phyloP scores from a whole-genome alignment of 2,329 filamentous ascomycete species.

The Arthrocladium fulminans region DNA sequence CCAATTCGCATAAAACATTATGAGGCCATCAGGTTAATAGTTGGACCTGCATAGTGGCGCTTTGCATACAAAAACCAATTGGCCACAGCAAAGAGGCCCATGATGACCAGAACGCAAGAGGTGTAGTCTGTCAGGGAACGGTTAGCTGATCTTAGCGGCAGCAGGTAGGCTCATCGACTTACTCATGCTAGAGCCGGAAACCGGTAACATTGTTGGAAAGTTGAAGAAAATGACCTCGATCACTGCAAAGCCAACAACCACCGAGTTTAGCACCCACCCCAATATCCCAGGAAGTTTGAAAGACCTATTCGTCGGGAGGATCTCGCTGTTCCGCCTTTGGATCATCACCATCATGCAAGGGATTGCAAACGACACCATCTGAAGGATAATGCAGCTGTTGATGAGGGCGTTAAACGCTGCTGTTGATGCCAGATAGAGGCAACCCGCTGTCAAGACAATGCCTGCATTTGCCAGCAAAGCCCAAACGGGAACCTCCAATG shows the following conservation, averaged over 20 bases:
- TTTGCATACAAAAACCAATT: conserved; percentile 23
- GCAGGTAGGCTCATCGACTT: conserved; percentile 1
- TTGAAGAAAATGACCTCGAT: conserved; percentile 12
- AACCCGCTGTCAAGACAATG: conserved; percentile 38
- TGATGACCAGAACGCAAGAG: conserved; percentile 16
- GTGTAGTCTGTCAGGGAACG: conserved; percentile 18
- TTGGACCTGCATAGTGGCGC: conserved; percentile 20
- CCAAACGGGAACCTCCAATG: conserved; percentile 22
- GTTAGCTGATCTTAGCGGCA: background rate
- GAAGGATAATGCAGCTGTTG: conserved; percentile 49
- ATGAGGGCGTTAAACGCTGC: conserved; percentile 48
- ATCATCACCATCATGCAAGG: conserved; percentile 10
- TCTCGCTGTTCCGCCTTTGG: conserved; percentile 1
- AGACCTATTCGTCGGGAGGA: conserved; percentile 6
- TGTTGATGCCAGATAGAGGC: conserved; percentile 28
- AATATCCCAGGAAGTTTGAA: conserved; percentile 7
- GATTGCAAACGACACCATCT: conserved; percentile 44
- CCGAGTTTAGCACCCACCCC: conserved; percentile 15
- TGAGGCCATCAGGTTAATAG: conserved; percentile 17
- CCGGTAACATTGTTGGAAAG: conserved; percentile 10
- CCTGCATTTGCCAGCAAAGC: conserved; percentile 39
- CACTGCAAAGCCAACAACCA: conserved; percentile 30
- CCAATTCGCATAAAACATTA: too few species aligned
- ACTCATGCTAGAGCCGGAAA: conserved; percentile 11
- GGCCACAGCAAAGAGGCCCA: conserved; percentile 16